Conservation (phyloP, 345 rosid genomes). For the Ceriops tagal region DNA sequence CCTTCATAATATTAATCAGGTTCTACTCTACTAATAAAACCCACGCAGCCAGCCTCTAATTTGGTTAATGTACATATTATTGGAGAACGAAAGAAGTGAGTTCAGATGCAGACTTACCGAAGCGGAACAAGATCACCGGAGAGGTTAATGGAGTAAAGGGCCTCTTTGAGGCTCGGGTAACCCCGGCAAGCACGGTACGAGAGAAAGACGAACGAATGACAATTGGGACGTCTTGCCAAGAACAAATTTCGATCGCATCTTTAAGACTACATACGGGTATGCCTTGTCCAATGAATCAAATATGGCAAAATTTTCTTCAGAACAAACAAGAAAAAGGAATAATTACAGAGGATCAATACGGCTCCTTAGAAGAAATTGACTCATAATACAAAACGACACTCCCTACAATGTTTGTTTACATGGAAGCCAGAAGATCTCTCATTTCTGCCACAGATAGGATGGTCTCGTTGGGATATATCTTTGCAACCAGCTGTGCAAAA, state of each 20-base stretch:
- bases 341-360: conserved; percentile 24
- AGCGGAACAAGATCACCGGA: not conserved
- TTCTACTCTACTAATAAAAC: too few relatives aligned
- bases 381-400: conserved; percentile 13
- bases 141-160: too few relatives aligned
- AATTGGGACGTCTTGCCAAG: too few relatives aligned
- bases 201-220: too few relatives aligned
- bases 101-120: not conserved
- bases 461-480: conserved; percentile 76
- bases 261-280: not conserved
- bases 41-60: too few relatives aligned
- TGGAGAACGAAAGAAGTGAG: too few relatives aligned
- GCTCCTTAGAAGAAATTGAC: conserved; percentile 5
- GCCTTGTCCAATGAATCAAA: conserved; percentile 16
- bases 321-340: conserved; percentile 13
- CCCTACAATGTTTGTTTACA: conserved; percentile 49
- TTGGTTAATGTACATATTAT: too few relatives aligned
- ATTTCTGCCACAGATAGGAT: conserved; percentile 71
- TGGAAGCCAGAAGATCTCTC: conserved; percentile 72
- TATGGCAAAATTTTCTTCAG: conserved; percentile 1
- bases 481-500: conserved; percentile 79
- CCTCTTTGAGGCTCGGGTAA: too few relatives aligned
- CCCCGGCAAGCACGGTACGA: too few relatives aligned
- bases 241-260: conserved; percentile 1
- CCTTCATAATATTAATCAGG: too few relatives aligned